Percentiles rank a stretch among this genome's conserved stretches.
Evolutionary conservation across 2,329 filamentous ascomycete species (phyloP).

Genomic region (Claviceps citrina): DNA sequence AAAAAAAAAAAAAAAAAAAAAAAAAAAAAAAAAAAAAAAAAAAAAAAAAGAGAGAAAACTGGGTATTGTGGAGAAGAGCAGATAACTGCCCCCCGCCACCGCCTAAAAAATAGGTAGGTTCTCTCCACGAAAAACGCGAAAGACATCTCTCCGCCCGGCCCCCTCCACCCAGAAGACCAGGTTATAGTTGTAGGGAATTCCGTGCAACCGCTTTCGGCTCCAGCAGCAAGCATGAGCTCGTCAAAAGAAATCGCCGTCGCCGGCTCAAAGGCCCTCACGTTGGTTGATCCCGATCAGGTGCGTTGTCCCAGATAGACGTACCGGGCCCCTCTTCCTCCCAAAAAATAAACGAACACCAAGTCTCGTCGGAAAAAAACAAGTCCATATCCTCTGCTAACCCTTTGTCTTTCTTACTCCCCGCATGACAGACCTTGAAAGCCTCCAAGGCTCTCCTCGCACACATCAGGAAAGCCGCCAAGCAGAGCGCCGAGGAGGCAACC

Average conservation of each 20-base stretch:
- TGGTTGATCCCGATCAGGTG: conserved; percentile 29
- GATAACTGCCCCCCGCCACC: conserved; percentile 16
- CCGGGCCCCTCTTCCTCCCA: conserved; percentile 5
- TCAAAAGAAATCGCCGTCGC: conserved; percentile 24
- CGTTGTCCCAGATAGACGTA: no score
- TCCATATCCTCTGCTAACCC: not conserved
- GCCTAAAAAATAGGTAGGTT: conserved; percentile 8
- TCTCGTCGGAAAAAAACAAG: not conserved
- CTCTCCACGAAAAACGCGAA: not conserved
- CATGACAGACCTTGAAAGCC: conserved; percentile 41
- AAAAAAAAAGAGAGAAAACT: conserved; percentile 7
- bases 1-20: not conserved
- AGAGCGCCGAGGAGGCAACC: conserved; percentile 27
- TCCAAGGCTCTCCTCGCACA: conserved; percentile 46
- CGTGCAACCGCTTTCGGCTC: not conserved
- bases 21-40: not conserved
- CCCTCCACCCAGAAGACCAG: conserved; percentile 4
- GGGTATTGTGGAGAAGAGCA: no score
- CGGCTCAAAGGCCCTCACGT: conserved; percentile 17
- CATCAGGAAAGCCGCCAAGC: conserved; percentile 40
- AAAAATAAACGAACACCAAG: not conserved
- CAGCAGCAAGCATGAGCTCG: conserved; percentile 21
- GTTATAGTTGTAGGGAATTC: not conserved
- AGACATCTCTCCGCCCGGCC: no score
- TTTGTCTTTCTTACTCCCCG: not conserved